Evolutionary conservation across 306 rosid species (phyloP).

Genomic region (Gynostemma pentaphyllum): DNA sequence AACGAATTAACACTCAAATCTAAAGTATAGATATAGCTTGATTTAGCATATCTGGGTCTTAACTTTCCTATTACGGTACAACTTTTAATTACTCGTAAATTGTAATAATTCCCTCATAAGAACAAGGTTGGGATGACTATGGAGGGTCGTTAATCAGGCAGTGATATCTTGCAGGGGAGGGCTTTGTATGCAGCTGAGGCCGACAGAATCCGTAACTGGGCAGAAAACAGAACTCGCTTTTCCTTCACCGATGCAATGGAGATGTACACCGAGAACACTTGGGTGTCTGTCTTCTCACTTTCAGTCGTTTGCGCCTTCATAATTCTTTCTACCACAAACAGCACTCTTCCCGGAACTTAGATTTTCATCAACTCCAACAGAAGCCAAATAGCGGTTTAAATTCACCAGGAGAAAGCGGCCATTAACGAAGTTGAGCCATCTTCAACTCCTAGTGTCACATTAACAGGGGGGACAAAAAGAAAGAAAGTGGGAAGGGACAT

Average conservation of each 20-base stretch:
- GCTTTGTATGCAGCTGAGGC: slow-evolving; percentile 91
- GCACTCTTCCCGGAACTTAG: slow-evolving; percentile 55
- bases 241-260: slow-evolving; percentile 91
- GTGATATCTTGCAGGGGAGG: slow-evolving; percentile 47
- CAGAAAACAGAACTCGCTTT: slow-evolving; percentile 70
- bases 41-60: too few relatives aligned
- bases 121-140: too few relatives aligned
- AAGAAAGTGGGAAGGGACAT: too few relatives aligned
- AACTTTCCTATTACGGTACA: too few relatives aligned
- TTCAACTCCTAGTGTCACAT: not conserved
- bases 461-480: not conserved
- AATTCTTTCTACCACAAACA: slow-evolving; percentile 73
- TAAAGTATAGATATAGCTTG: too few relatives aligned
- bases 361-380: not conserved
- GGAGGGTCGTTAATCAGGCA: not conserved
- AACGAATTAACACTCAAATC: too few relatives aligned
- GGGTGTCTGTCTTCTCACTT: slow-evolving; percentile 88
- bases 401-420: not conserved
- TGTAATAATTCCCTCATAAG: too few relatives aligned
- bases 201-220: slow-evolving; percentile 88
- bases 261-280: slow-evolving; percentile 86
- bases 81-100: too few relatives aligned
- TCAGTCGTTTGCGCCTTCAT: slow-evolving; percentile 92
- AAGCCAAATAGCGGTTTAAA: not conserved
- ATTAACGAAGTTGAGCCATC: not conserved